Evolutionary conservation across 805 yeast genomes (phyloP).

Genomic region (Metschnikowia matae): DNA sequence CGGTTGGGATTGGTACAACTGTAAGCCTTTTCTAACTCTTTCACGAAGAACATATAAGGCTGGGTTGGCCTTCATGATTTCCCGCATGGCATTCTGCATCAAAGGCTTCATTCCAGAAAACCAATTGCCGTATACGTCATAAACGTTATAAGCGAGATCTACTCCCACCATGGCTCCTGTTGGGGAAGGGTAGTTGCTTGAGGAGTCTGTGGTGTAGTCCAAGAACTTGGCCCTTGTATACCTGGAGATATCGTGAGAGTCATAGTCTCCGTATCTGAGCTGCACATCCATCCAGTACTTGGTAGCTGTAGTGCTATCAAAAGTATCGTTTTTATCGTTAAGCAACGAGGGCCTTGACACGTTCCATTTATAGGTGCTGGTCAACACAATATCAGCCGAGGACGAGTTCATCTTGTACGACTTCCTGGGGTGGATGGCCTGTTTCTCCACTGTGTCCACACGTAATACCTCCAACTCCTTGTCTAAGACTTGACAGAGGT

Average conservation of each 20-base stretch:
- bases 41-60: conserved; percentile 88
- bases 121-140: conserved; percentile 97
- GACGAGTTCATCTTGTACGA: conserved; percentile 97
- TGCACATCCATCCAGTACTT: conserved; percentile 96
- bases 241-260: conserved; percentile 92
- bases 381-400: conserved; percentile 81
- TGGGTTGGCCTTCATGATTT: conserved; percentile 92
- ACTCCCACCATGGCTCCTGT: conserved; percentile 89
- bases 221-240: conserved; percentile 89
- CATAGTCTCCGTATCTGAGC: conserved; percentile 93
- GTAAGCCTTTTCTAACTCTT: conserved; percentile 89
- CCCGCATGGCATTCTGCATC: conserved; percentile 86
- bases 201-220: conserved; percentile 86
- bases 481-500: conserved; percentile 87
- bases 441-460: conserved; percentile 82
- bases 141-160: conserved; percentile 93
- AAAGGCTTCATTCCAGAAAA: conserved; percentile 90
- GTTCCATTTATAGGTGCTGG: conserved; percentile 76
- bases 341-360: conserved; percentile 78
- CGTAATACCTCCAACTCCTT: conserved; percentile 78
- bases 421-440: conserved; percentile 93
- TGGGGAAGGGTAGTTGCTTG: conserved; percentile 85
- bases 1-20: conserved; percentile 88
- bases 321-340: conserved; percentile 63
- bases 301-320: conserved; percentile 54